Percentiles rank a stretch among this genome's conserved stretches.
Evolutionary conservation across 164 flowering plant genomes (phyloP).

Genomic region (Malania oleifera): DNA sequence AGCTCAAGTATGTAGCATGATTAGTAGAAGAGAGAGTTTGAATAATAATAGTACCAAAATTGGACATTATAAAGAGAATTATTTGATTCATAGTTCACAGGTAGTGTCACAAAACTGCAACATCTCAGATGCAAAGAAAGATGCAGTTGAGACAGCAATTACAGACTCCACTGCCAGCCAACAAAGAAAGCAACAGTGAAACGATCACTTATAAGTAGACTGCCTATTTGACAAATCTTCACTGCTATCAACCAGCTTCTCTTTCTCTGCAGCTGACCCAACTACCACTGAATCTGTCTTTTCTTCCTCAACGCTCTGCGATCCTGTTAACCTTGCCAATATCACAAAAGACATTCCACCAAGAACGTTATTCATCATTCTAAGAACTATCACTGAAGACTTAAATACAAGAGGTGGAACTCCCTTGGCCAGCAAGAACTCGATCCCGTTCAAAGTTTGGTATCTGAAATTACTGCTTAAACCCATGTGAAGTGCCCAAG

Average conservation of each 20-base stretch:
- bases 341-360: constrained; percentile 87
- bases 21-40: background rate
- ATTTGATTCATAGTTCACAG: background rate
- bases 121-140: background rate
- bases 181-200: too few relatives aligned
- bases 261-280: constrained; percentile 35
- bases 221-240: constrained; percentile 30
- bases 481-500: constrained; percentile 95
- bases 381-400: constrained; percentile 59
- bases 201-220: constrained; percentile 28
- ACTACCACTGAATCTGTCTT: constrained; percentile 9
- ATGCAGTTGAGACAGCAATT: too few relatives aligned
- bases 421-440: constrained; percentile 65
- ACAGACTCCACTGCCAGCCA: too few relatives aligned
- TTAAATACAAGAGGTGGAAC: constrained; percentile 60
- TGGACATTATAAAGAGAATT: background rate
- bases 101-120: background rate
- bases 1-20: background rate
- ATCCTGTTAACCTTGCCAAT: constrained; percentile 84
- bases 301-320: constrained; percentile 49
- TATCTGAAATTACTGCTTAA: constrained; percentile 82
- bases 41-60: background rate
- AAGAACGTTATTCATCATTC: constrained; percentile 74
- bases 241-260: constrained; percentile 29
- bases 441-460: constrained; percentile 82